Base-by-base conservation (phyloP, 1,139 yeast genomes). In the Nakaseomyces glabratus region DNA sequence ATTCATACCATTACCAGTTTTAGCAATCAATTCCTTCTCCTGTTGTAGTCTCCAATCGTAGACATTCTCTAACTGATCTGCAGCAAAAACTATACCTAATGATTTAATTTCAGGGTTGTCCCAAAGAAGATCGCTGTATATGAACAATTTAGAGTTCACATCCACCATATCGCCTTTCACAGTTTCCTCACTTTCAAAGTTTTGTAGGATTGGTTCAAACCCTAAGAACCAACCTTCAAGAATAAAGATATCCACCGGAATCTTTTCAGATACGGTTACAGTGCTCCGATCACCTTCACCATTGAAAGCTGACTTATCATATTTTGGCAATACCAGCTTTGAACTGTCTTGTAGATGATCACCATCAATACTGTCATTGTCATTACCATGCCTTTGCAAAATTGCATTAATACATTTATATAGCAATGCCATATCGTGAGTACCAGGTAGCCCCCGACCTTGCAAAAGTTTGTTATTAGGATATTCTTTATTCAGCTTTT, bases 201-300 rank as follows among this genome's bases (percentile, higher is more conserved):
- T 45, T 19, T 41, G 42, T 18, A 61, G 44, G 2, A 69, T 47
- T 2, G 88, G 69, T 21, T 52, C 46, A 55, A 75, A 88, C 2
- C 97, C 97, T 17, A 77, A 71, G 58, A 88, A 85, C 98, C 98
- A 90, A 2, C 98, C 98, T 60, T 90, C 98, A 35, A 90, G 67
- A 5, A 90, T 57, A 3, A 88, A 68, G 1, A 86, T 67, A 48
- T 82, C 84, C 4, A 74, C 63, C 0, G 69, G 68, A 2, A 57
- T 50, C 1, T 49, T 49, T 3, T 67, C 55, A 1, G 31, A 29
- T 6, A 58, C 46, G 0, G 48, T 41, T 9, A 42, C 47, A 0
- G 64, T 62, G 2, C 57, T 47, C 35, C 97, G 61, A 56, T 90
- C 97, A 3, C 98, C 98, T 41, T 70, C 69, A 0, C 97, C 98